These are phyloP conservation scores for Colletotrichum filicis DNA, from an alignment of 2,329 filamentous ascomycete genomes.

Conservation along the genomic window DNA sequence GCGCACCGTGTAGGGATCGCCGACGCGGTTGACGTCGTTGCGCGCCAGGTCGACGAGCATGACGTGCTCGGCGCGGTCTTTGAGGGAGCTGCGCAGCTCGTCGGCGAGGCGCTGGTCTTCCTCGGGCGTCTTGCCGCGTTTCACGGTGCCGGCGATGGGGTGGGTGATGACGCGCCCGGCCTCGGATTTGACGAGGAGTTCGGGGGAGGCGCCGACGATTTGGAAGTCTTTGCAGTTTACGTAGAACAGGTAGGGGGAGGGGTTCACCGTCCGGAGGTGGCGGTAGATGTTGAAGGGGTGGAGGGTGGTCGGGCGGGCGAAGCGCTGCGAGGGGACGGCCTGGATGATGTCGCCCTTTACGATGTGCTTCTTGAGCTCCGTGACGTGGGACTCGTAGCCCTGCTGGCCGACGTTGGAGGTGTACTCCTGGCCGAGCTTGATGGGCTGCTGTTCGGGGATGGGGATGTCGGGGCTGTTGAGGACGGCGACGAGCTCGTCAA, in stretches of 20 bases:
- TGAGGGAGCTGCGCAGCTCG: conserved; percentile 81
- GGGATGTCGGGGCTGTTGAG: conserved; percentile 81
- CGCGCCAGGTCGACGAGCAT: conserved; percentile 97
- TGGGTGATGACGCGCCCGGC: conserved; percentile 91
- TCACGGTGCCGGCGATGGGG: conserved; percentile 95
- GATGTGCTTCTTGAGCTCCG: conserved; percentile 89
- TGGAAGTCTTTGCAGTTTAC: conserved; percentile 92
- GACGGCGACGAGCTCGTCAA: conserved; percentile 75
- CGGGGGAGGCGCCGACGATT: conserved; percentile 93
- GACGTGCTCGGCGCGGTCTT: conserved; percentile 94
- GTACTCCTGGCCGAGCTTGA: conserved; percentile 80
- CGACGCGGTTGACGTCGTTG: conserved; percentile 96
- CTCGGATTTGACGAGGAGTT: conserved; percentile 93
- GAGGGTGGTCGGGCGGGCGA: conserved; percentile 87
- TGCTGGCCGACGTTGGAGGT: conserved; percentile 89
- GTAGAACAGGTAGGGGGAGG: conserved; percentile 97
- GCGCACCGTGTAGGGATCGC: conserved; percentile 87
- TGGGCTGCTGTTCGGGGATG: conserved; percentile 79
- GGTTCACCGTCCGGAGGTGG: conserved; percentile 95
- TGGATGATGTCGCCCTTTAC: conserved; percentile 95
- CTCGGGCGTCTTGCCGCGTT: conserved; percentile 81
- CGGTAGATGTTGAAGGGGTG: conserved; percentile 99
- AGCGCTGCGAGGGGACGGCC: conserved; percentile 93
- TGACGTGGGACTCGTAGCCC: conserved; percentile 94
- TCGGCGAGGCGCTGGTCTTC: conserved; percentile 85